A percentile compares a stretch with the other conserved stretches of the same genome.
Evolutionary conservation across 371 early-diverging fungal genomes (phyloP).

Genomic region (Chytridium lagenaria): DNA sequence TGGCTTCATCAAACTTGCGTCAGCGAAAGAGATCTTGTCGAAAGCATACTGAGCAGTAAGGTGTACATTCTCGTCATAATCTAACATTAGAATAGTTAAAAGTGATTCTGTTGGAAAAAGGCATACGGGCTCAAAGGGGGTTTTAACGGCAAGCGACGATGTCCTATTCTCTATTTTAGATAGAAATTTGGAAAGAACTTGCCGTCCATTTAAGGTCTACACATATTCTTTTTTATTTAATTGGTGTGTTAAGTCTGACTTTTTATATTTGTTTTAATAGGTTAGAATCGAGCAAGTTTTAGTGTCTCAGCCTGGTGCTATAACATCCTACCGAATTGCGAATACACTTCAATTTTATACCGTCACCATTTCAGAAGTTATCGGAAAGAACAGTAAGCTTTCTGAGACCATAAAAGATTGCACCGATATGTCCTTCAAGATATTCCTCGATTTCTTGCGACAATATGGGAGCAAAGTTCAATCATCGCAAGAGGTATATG

Average conservation of each 20-base stretch:
- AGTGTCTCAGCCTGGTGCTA: conserved; percentile 69
- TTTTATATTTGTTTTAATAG: conserved; percentile 39
- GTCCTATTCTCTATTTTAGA: conserved; percentile 58
- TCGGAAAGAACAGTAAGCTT: conserved; percentile 65
- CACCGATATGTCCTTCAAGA: conserved; percentile 68
- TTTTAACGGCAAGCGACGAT: conserved; percentile 26
- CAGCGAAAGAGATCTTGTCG: conserved; percentile 85
- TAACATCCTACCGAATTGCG: conserved; percentile 72
- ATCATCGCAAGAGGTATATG: conserved; percentile 59
- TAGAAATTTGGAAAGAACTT: conserved; percentile 75
- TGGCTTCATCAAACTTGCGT: conserved; percentile 94
- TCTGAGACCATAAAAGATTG: conserved; percentile 67
- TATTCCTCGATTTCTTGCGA: conserved; percentile 72
- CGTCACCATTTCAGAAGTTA: conserved; percentile 65
- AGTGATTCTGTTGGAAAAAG: conserved; percentile 3
- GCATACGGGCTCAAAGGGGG: background rate
- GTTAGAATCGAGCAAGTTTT: conserved; percentile 81
- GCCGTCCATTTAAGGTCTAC: conserved; percentile 72
- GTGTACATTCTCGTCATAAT: background rate
- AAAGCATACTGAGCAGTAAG: conserved; percentile 64
- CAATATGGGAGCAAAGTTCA: conserved; percentile 69
- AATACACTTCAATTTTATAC: conserved; percentile 81
- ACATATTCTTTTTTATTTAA: conserved; percentile 6
- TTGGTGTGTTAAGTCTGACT: conserved; percentile 1
- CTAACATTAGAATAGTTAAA: conserved; percentile 1